A percentile compares a stretch with the other conserved stretches of the same genome.
Conservation (phyloP, 2,329 filamentous ascomycete species). For the Epichloe sibirici region DNA sequence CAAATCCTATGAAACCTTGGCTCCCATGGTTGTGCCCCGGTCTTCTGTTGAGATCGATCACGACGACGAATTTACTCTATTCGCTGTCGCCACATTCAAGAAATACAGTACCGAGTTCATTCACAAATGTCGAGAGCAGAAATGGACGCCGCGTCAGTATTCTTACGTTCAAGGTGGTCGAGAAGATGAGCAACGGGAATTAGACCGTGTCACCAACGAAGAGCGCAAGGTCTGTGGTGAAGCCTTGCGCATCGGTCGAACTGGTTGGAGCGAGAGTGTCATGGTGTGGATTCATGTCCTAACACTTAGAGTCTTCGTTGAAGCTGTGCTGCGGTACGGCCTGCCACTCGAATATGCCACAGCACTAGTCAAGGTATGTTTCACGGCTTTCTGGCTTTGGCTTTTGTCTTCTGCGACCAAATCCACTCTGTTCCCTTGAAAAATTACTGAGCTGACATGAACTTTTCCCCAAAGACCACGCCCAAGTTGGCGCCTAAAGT, state of each 20-base stretch:
- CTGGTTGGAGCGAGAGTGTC: constrained; percentile 90
- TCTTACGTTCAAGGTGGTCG: constrained; percentile 82
- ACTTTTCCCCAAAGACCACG: constrained; percentile 47
- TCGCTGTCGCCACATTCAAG: constrained; percentile 85
- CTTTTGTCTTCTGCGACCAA: not conserved
- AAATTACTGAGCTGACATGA: not conserved
- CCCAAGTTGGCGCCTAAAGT: constrained; percentile 72
- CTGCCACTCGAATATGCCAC: constrained; percentile 82
- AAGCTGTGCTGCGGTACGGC: constrained; percentile 94
- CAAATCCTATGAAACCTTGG: constrained; percentile 75
- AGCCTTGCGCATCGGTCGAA: constrained; percentile 71
- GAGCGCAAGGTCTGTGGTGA: constrained; percentile 91
- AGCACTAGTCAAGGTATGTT: constrained; percentile 66
- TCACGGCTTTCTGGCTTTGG: not conserved
- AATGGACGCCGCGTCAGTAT: constrained; percentile 92
- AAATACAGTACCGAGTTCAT: constrained; percentile 80
- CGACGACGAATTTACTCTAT: constrained; percentile 84
- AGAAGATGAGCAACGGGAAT: constrained; percentile 79
- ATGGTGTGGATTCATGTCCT: constrained; percentile 95
- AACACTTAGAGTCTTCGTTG: constrained; percentile 85
- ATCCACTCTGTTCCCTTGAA: not conserved
- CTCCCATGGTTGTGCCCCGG: constrained; percentile 86
- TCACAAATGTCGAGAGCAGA: constrained; percentile 81
- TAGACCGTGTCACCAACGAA: constrained; percentile 69
- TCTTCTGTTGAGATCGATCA: constrained; percentile 68